Base-by-base conservation (phyloP, 306 rosid species). In the Sechiopsis laciniata region DNA sequence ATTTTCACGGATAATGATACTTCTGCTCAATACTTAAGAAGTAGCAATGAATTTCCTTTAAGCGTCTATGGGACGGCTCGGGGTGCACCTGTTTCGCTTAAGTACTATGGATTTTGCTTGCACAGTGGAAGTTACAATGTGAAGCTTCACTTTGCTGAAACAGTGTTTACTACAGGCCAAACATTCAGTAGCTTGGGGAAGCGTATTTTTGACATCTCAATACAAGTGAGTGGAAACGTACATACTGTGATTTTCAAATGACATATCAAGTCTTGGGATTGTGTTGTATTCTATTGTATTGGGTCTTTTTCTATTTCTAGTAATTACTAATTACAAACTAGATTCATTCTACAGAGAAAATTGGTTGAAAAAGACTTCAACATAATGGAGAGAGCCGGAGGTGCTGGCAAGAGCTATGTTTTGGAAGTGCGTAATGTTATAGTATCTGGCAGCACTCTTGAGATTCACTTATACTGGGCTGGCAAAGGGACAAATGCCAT, bases 401-500 rank as follows among this genome's bases (percentile, higher is more conserved):
- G 90, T 74, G 88, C 37, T 74, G 87, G 88, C 68, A 82, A 19
- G 29, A 84, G 80, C 62, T 78, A 74, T 73, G 35, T 68, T 20
- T 20, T 0, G 78, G 85, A 78, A 73, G 82, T 76, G 69, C 40
- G 51, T 59, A 45, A 83, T 82, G 83, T 90, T 42, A 17, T 20
- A 59, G 88, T 90, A 16, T 58, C 66, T 22, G 85, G 82, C 16
- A 80, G 79, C 68, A 87, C 92, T 72, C 77, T 88, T 61, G 92
- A 87, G 78, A 85, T 90, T 64, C 85, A 87, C 77, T 82, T 90
- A 60, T 81, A 86, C 77, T 90, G 90, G 90, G 88, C 81, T 29
- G 95, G 95, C 64, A 88, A 91, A 87, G 92, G 97, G 75, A 87
- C 95, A 42, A 81, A 81, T 68, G 76, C 86, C 21, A 75, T 91